Percentiles rank a stretch among this genome's conserved stretches.
phyloP scores from a whole-genome alignment of 352 stramenopile genomes.

The Aphanomyces cochlioides region DNA sequence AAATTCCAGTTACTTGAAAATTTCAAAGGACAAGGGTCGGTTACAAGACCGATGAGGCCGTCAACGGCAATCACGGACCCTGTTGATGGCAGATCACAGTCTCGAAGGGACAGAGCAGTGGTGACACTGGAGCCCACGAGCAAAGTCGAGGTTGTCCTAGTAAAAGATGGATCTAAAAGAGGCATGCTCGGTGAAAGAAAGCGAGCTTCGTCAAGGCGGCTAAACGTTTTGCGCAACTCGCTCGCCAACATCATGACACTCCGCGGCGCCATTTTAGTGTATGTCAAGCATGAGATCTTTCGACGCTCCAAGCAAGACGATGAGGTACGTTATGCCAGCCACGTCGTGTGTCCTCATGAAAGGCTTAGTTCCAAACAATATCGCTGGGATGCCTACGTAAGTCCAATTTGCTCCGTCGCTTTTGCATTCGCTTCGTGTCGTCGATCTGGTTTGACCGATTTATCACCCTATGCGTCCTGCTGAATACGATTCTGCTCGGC shows the following conservation, averaged over 20 bases:
- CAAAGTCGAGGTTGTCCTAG: too few relatives aligned
- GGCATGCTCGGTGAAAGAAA: too few relatives aligned
- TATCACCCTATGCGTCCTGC: slow-evolving; percentile 81
- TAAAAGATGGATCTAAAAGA: too few relatives aligned
- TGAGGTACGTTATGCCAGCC: neutral
- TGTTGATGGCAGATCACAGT: too few relatives aligned
- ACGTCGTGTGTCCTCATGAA: neutral
- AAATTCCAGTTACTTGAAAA: neutral
- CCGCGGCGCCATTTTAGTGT: neutral
- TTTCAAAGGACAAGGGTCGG: neutral
- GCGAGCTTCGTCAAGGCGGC: too few relatives aligned
- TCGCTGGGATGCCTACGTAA: slow-evolving; percentile 38
- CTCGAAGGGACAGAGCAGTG: too few relatives aligned
- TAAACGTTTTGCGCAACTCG: neutral
- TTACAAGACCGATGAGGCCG: too few relatives aligned
- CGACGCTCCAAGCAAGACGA: neutral
- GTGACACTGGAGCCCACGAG: too few relatives aligned
- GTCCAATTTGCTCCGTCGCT: slow-evolving; percentile 45
- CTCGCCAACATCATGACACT: slow-evolving; percentile 14
- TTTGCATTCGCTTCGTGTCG: slow-evolving; percentile 48
- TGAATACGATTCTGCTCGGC: slow-evolving; percentile 85
- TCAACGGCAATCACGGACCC: too few relatives aligned
- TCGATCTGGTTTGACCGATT: slow-evolving; percentile 77
- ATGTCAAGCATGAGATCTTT: slow-evolving; percentile 5
- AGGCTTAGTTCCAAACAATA: slow-evolving; percentile 17